A percentile compares a stretch with the other conserved stretches of the same genome.
These are phyloP conservation scores for Rachicladosporium sp. DNA, from an alignment of 2,329 filamentous ascomycete species.

Conservation along the genomic window DNA sequence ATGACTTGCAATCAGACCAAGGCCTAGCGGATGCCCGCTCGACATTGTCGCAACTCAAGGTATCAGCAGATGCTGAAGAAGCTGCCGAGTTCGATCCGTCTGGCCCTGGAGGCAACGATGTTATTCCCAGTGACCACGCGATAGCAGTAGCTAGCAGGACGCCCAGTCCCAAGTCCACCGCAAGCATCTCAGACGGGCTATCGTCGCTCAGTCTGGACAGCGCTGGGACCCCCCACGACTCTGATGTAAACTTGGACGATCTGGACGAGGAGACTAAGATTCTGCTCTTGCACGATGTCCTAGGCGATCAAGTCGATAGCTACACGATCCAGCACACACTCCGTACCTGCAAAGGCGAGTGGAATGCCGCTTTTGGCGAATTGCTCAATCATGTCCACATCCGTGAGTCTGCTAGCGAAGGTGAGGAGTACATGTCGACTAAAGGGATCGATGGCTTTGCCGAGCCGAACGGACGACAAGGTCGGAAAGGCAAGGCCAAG, in stretches of 20 bases:
- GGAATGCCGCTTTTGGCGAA: slow-evolving; percentile 62
- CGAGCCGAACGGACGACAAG: slow-evolving; percentile 38
- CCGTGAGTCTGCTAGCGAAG: slow-evolving; percentile 47
- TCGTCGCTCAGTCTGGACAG: slow-evolving; percentile 22
- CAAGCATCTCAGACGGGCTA: slow-evolving; percentile 36
- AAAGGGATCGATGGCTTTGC: slow-evolving; percentile 80
- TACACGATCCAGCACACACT: slow-evolving; percentile 56
- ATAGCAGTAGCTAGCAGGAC: slow-evolving; percentile 28
- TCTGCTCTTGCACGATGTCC: slow-evolving; percentile 53
- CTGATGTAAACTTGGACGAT: slow-evolving; percentile 23
- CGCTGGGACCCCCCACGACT: slow-evolving; percentile 13
- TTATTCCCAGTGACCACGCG: slow-evolving; percentile 8
- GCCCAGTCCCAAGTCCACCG: slow-evolving; percentile 14
- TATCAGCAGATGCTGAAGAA: slow-evolving; percentile 54
- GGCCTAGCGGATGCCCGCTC: slow-evolving; percentile 43
- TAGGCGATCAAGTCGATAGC: slow-evolving; percentile 50
- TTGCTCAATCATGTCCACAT: slow-evolving; percentile 70
- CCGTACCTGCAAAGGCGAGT: slow-evolving; percentile 53
- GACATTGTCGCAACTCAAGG: slow-evolving; percentile 54
- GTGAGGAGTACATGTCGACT: slow-evolving; percentile 30
- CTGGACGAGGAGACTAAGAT: slow-evolving; percentile 52
- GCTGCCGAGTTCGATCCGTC: slow-evolving; percentile 67
- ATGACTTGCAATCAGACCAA: slow-evolving; percentile 44
- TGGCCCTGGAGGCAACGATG: slow-evolving; percentile 43
- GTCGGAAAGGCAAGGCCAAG: slow-evolving; percentile 35